phyloP scores from a whole-genome alignment of 2,329 filamentous ascomycete genomes.

The Fulvia fulva region DNA sequence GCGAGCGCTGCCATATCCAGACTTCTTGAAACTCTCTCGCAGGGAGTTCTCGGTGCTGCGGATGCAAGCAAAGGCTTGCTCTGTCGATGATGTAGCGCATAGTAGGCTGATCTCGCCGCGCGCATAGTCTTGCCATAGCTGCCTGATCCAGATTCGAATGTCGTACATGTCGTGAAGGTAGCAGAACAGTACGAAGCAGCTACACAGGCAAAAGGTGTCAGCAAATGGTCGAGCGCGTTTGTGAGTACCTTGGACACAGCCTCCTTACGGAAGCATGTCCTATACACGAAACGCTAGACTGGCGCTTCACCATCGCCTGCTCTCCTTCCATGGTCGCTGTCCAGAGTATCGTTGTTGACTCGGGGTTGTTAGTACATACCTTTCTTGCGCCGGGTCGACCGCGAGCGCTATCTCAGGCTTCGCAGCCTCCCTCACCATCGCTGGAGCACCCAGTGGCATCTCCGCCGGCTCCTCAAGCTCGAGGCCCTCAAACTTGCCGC shows the following conservation, averaged over 20 bases:
- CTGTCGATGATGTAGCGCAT: not conserved
- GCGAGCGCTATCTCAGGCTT: not conserved
- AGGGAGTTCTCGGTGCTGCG: not conserved
- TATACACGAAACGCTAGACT: too few species aligned
- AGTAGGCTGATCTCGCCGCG: not conserved
- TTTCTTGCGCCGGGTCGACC: too few species aligned
- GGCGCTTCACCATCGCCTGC: too few species aligned
- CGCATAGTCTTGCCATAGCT: not conserved
- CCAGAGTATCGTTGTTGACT: too few species aligned
- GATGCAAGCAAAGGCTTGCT: not conserved
- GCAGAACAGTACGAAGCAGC: not conserved
- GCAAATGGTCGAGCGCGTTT: too few species aligned
- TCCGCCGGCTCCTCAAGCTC: not conserved
- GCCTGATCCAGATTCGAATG: not conserved
- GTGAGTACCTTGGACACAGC: too few species aligned
- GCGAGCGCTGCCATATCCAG: not conserved
- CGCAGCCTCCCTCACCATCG: not conserved
- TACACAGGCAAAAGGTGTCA: too few species aligned
- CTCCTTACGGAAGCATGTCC: too few species aligned
- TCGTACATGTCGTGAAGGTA: not conserved
- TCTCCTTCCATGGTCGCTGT: too few species aligned
- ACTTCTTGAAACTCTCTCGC: not conserved
- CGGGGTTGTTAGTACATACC: too few species aligned
- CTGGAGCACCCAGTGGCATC: not conserved
- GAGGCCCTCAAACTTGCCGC: not conserved